Evolutionary conservation across 441 rosid genomes (phyloP), one percentile per base, ranked within the genome.

Genomic region (Codiaeum variegatum): DNA sequence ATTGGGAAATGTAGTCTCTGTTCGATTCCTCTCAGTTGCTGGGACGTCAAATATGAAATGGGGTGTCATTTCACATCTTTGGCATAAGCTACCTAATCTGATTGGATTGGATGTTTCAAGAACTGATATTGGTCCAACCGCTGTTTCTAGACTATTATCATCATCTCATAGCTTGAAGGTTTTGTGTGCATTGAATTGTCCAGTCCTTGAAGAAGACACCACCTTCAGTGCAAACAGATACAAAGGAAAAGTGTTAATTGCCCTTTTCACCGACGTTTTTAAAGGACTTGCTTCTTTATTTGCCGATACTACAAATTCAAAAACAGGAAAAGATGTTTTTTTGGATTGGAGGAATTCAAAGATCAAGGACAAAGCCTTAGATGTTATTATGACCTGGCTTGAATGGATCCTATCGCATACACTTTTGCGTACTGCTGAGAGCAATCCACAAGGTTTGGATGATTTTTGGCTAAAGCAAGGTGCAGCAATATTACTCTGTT

Each of bases 381-480:
- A 88, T 71, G 97, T 90, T 65, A 86, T 87, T 31, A 86, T 94
- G 92, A 78, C 69, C 71, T 92, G 99, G 99, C 80, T 91, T 62
- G 94, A 94, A 71, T 92, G 99, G 98, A 85, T 88, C 55, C 76
- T 94, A 46, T 92, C 98, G 13, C 92, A 94, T 83, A 83, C 88
- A 10, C 99, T 92, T 79, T 55, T 94, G 78, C 86, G 91, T 38
- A 88, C 67, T 71, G 97, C 99, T 1, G 98, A 92, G 87, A 88
- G 86, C 81, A 94, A 88, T 69, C 92, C 97, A 59, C 90, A 83
- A 70, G 94, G 91, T 62, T 75, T 92, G 67, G 92, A 92, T 81
- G 79, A 80, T 32, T 94, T 94, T 83, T 94, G 99, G 99, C 88
- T 94, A 70, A 94, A 90, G 79, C 96, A 92, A 85, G 99, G 99